Conservation (phyloP, 495 filamentous ascomycete genomes). For the Xylaria bambusicola region DNA sequence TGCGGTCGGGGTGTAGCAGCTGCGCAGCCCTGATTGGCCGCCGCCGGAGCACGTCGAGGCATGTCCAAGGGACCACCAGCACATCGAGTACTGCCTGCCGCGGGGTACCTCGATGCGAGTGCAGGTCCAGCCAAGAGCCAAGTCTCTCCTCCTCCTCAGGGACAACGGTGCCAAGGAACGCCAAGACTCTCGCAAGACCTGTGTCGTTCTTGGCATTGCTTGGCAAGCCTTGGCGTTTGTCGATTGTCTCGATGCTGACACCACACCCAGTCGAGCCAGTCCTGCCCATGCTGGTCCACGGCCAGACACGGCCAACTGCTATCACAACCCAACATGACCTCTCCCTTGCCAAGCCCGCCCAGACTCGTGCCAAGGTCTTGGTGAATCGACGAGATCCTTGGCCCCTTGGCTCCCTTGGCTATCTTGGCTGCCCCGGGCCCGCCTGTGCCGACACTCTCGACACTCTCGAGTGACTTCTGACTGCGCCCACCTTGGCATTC, state of each 20-base stretch:
- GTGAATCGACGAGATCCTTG: slow-evolving; percentile 15
- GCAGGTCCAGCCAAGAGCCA: slow-evolving; percentile 13
- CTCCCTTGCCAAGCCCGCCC: too few relatives aligned
- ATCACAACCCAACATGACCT: too few relatives aligned
- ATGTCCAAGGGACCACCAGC: slow-evolving; percentile 29
- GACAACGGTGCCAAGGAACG: slow-evolving; percentile 32
- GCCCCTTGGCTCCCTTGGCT: slow-evolving; percentile 21
- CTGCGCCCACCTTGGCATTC: slow-evolving; percentile 33
- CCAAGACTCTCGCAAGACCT: slow-evolving; percentile 29
- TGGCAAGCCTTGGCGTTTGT: slow-evolving; percentile 44
- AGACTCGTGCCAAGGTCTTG: slow-evolving; percentile 24
- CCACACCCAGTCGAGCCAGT: not conserved
- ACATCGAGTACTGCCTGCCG: slow-evolving; percentile 22
- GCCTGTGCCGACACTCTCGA: slow-evolving; percentile 34
- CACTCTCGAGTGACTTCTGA: too few relatives aligned
- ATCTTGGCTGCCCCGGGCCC: slow-evolving; percentile 26
- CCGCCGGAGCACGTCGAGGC: too few relatives aligned
- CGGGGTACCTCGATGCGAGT: slow-evolving; percentile 23
- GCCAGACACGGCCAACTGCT: too few relatives aligned
- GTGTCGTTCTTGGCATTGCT: slow-evolving; percentile 27
- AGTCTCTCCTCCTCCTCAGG: slow-evolving; percentile 30
- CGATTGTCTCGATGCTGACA: slow-evolving; percentile 32
- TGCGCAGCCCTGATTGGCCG: slow-evolving; percentile 25
- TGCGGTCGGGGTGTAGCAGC: slow-evolving; percentile 30
- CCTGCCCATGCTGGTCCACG: not conserved